Evolutionary conservation across 1,284 basidiomycete genomes (phyloP).

Genomic region (Cutaneotrichosporon sp.): DNA sequence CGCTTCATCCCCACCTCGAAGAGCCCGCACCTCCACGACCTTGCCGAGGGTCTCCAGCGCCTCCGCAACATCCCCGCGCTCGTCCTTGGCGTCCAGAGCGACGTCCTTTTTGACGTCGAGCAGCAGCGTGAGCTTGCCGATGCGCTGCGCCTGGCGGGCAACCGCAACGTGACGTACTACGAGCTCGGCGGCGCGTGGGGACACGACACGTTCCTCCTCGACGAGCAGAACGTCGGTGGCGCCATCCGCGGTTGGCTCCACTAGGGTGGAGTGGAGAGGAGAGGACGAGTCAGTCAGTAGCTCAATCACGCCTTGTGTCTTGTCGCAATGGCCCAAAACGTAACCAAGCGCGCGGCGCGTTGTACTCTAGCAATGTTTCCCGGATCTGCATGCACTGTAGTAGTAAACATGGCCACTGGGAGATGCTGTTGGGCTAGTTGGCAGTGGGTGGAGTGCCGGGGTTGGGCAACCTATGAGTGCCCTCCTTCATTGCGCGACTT

Average conservation of each 20-base stretch:
- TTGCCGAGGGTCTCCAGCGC: slow-evolving; percentile 79
- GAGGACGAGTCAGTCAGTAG: background rate
- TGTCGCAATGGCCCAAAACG: background rate
- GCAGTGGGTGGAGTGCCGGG: too few species aligned
- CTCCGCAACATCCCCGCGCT: slow-evolving; percentile 78
- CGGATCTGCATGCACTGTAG: background rate
- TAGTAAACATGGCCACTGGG: background rate
- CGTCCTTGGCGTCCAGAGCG: slow-evolving; percentile 92
- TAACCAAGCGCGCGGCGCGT: background rate
- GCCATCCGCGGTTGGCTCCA: slow-evolving; percentile 69
- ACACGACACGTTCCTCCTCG: slow-evolving; percentile 92
- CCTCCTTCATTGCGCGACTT: too few species aligned
- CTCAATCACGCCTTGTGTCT: background rate
- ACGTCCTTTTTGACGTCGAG: slow-evolving; percentile 95
- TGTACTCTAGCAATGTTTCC: background rate
- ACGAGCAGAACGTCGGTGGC: slow-evolving; percentile 74
- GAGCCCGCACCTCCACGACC: slow-evolving; percentile 71
- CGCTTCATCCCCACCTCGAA: slow-evolving; percentile 60
- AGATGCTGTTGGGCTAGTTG: too few species aligned
- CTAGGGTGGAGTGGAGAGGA: slow-evolving; percentile 6
- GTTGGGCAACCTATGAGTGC: too few species aligned
- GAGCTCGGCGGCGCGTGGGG: slow-evolving; percentile 98
- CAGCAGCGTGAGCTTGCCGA: slow-evolving; percentile 96
- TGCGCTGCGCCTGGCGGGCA: slow-evolving; percentile 85
- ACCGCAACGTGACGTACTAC: slow-evolving; percentile 87